Percentiles rank a stretch among this genome's conserved stretches.
Conservation (phyloP, 2,329 filamentous ascomycete genomes). For the Alternaria panax region DNA sequence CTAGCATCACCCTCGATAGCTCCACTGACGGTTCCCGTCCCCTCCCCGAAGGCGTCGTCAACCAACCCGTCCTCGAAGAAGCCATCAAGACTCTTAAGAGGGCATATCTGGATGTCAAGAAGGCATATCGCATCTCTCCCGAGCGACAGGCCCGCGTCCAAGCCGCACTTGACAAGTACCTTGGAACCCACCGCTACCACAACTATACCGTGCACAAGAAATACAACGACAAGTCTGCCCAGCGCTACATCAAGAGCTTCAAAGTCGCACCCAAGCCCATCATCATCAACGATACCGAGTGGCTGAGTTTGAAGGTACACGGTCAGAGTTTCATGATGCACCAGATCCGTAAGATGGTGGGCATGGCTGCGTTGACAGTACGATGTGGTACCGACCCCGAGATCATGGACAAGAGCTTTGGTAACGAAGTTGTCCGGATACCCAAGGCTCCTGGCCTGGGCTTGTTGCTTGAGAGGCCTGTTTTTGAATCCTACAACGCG, state of each 20-base stretch:
- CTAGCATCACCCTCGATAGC: slow-evolving; percentile 33
- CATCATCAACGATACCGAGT: slow-evolving; percentile 89
- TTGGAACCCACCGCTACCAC: slow-evolving; percentile 91
- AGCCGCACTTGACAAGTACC: slow-evolving; percentile 74
- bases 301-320: slow-evolving; percentile 94
- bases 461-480: slow-evolving; percentile 84
- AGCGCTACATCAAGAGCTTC: slow-evolving; percentile 93
- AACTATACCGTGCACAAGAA: slow-evolving; percentile 96
- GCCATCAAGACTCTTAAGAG: slow-evolving; percentile 70
- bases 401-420: slow-evolving; percentile 78
- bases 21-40: slow-evolving; percentile 40
- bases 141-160: slow-evolving; percentile 78
- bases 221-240: slow-evolving; percentile 80
- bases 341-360: slow-evolving; percentile 99
- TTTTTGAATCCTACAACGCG: slow-evolving; percentile 89
- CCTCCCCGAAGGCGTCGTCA: slow-evolving; percentile 35
- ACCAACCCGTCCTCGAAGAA: slow-evolving; percentile 49
- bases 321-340: slow-evolving; percentile 99
- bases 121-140: slow-evolving; percentile 79
- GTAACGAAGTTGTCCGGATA: slow-evolving; percentile 76
- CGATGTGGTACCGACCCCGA: slow-evolving; percentile 79
- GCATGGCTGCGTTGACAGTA: slow-evolving; percentile 84
- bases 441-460: slow-evolving; percentile 93
- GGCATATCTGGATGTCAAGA: slow-evolving; percentile 82
- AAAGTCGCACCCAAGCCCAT: slow-evolving; percentile 70